Evolutionary conservation across 306 rosid genomes (phyloP), one percentile per base, ranked within the genome.

Genomic region (Pachyrhizus erosus): DNA sequence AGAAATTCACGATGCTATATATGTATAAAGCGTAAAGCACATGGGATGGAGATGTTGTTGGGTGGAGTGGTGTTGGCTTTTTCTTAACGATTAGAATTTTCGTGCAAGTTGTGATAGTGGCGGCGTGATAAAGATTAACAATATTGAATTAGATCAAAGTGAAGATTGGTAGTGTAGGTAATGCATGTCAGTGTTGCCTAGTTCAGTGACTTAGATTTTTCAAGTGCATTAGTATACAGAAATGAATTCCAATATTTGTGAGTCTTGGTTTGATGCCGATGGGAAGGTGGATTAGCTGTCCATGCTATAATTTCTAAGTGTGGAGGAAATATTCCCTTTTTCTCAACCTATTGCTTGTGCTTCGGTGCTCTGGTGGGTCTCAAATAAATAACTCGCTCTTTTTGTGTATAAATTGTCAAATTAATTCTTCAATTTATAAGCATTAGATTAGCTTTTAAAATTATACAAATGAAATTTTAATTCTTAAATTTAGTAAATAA

Each of bases 81-180:
- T 81, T 61, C 80, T 81, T 81, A 26, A 81, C 80, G 84, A 62
- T 49, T 26, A 23, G 67, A 73, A 46, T 45, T 60, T 51, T 57
- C 9, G 69, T 27, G 69, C 20, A 61, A 61, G 69, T 49, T 43
- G 77, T 27, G 64, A 20, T 27, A 58, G 51, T 60, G 61, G 51
- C 9, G 5, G 37, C 67, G 34, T 60, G 67, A 60, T 15, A 58
- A 24, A 58, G 31, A 26, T 60, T 13, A 58, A 26, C 23, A 14
- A 26, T 45, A 31, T 70, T 15, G 43, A 72, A 34, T 68, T 66
- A 40, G 20, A 68, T 20, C 11, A 39, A 24, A 68, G 40, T 58
- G 58, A 26, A 26, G 39, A 71, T 12, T 54, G 55, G 52, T 52
- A 73, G 64, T 49, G 64, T 49, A 51, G 49, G 65, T n/a, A 34